Evolutionary conservation across 78 protist species (phyloP).

Genomic region (Dictyostelium discoideum): DNA sequence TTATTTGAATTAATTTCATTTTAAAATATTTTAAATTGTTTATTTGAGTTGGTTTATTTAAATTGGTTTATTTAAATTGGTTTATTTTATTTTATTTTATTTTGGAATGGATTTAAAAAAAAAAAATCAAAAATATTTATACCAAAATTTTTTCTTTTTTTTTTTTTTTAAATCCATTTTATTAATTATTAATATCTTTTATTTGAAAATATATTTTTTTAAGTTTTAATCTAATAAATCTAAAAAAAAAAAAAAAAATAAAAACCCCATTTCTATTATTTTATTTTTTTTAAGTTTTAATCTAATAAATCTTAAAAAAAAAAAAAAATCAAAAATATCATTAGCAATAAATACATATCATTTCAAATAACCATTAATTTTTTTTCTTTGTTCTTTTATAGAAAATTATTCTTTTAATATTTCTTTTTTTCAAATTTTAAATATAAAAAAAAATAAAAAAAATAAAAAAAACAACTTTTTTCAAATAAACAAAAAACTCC

Average conservation of each 20-base stretch:
- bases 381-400: background rate
- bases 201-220: background rate
- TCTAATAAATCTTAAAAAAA: no score
- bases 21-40: background rate
- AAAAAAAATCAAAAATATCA: background rate
- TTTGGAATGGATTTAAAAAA: background rate
- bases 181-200: background rate
- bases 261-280: no score
- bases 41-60: background rate
- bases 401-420: background rate
- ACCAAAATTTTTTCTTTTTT: background rate
- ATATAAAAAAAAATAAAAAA: no score
- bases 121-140: no score
- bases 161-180: background rate
- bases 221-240: no score
- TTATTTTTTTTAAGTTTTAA: no score
- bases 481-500: no score
- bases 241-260: no score
- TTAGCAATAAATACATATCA: background rate
- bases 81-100: background rate
- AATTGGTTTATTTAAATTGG: background rate
- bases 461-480: no score
- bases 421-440: no score
- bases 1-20: slow-evolving; percentile 1
- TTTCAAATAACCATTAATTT: background rate